These are phyloP conservation scores for Senna tora DNA, from an alignment of 306 rosid genomes.

Conservation along the genomic window DNA sequence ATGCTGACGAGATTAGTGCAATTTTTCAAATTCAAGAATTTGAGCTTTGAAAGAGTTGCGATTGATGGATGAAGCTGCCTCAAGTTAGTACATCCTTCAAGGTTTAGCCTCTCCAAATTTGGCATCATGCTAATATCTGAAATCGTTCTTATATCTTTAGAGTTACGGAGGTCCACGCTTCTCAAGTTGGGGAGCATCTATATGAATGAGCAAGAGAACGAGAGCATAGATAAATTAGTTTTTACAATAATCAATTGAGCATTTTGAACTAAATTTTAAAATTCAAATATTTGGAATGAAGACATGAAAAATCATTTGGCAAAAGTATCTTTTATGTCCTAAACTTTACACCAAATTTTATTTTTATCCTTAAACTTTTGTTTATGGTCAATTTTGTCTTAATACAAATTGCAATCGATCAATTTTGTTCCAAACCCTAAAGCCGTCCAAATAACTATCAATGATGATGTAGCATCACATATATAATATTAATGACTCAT, in stretches of 20 bases:
- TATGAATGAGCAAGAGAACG: neutral
- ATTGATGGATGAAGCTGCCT: conserved; percentile 24
- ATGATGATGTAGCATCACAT: too few species aligned
- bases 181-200: neutral
- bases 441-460: too few species aligned
- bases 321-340: too few species aligned
- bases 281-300: too few species aligned
- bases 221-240: neutral
- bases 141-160: too few species aligned
- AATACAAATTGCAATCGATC: too few species aligned
- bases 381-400: too few species aligned
- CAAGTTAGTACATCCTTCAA: conserved; percentile 33
- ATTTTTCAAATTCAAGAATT: neutral
- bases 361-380: too few species aligned
- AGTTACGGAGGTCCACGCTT: neutral
- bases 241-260: neutral
- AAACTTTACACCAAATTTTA: too few species aligned
- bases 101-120: conserved; percentile 25
- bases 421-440: too few species aligned
- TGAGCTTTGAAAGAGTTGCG: conserved; percentile 21
- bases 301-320: neutral
- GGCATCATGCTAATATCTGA: neutral
- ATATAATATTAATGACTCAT: too few species aligned
- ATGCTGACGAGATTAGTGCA: conserved; percentile 11
- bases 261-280: too few species aligned